Evolutionary conservation across 2,329 filamentous ascomycete genomes (phyloP).

Genomic region (Epichloe sylvatica): DNA sequence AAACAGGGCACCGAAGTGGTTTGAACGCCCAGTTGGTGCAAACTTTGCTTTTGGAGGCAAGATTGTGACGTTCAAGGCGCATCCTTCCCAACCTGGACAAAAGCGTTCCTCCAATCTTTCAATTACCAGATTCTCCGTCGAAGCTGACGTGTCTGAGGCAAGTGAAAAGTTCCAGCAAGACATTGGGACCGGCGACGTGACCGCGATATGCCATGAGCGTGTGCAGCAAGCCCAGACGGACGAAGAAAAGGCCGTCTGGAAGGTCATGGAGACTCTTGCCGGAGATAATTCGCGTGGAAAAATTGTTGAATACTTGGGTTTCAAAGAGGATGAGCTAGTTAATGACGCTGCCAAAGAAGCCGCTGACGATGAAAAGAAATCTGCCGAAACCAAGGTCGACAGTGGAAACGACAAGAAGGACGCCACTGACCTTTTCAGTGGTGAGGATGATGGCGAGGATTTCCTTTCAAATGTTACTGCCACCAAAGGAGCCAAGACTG

Average conservation of each 20-base stretch:
- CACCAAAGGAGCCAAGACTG: conserved; percentile 82
- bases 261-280: conserved; percentile 78
- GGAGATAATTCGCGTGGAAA: conserved; percentile 73
- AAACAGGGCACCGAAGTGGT: conserved; percentile 75
- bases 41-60: conserved; percentile 95
- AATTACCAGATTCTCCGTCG: conserved; percentile 79
- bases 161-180: conserved; percentile 80
- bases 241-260: conserved; percentile 93
- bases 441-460: conserved; percentile 52
- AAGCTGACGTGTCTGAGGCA: conserved; percentile 68
- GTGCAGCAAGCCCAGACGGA: conserved; percentile 64
- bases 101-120: conserved; percentile 59
- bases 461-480: conserved; percentile 77
- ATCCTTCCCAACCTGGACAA: conserved; percentile 45
- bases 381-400: conserved; percentile 19
- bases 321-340: conserved; percentile 45
- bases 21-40: conserved; percentile 69
- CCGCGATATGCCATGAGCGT: conserved; percentile 65
- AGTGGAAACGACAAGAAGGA: conserved; percentile 38
- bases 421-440: conserved; percentile 69
- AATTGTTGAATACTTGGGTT: conserved; percentile 82
- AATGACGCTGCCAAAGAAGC: conserved; percentile 32
- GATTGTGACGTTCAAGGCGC: conserved; percentile 59
- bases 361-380: conserved; percentile 12
- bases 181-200: conserved; percentile 63